Evolutionary conservation across 2,329 filamentous ascomycete species (phyloP).

Genomic region (Dothistroma pini): DNA sequence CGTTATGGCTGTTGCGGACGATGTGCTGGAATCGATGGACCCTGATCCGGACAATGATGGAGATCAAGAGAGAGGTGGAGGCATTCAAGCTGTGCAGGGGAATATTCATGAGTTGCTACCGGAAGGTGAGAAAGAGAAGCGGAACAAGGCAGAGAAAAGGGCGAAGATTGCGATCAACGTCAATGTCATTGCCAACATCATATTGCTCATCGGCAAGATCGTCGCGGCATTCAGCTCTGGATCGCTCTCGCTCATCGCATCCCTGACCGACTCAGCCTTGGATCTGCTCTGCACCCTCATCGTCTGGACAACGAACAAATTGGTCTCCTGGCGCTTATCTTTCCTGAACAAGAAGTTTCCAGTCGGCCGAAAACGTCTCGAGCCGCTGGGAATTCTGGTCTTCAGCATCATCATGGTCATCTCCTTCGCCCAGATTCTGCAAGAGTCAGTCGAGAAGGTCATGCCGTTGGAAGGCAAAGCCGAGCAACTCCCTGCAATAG

Average conservation of each 20-base stretch:
- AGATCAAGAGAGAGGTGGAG: conserved; percentile 51
- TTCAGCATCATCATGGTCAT: conserved; percentile 63
- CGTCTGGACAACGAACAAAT: conserved; percentile 57
- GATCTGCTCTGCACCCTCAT: conserved; percentile 60
- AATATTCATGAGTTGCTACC: conserved; percentile 55
- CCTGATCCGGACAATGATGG: conserved; percentile 58
- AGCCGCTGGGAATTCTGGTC: conserved; percentile 60
- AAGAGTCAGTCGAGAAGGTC: conserved; percentile 58
- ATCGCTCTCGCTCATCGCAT: conserved; percentile 60
- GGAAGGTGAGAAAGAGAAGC: conserved; percentile 50
- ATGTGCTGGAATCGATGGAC: conserved; percentile 59
- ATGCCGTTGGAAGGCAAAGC: conserved; percentile 49
- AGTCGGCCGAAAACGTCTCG: conserved; percentile 54
- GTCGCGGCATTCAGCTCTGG: conserved; percentile 53
- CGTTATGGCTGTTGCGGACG: conserved; percentile 54
- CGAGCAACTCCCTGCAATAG: conserved; percentile 50
- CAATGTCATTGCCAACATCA: conserved; percentile 58
- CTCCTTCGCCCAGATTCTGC: conserved; percentile 58
- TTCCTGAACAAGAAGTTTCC: conserved; percentile 54
- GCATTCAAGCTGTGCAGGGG: conserved; percentile 48
- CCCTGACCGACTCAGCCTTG: conserved; percentile 58
- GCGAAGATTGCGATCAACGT: conserved; percentile 58
- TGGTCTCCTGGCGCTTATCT: conserved; percentile 56
- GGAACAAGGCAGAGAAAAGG: conserved; percentile 46
- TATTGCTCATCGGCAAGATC: conserved; percentile 55